Evolutionary conservation across 768 basidiomycete genomes (phyloP).

Genomic region (Phaffia australis): DNA sequence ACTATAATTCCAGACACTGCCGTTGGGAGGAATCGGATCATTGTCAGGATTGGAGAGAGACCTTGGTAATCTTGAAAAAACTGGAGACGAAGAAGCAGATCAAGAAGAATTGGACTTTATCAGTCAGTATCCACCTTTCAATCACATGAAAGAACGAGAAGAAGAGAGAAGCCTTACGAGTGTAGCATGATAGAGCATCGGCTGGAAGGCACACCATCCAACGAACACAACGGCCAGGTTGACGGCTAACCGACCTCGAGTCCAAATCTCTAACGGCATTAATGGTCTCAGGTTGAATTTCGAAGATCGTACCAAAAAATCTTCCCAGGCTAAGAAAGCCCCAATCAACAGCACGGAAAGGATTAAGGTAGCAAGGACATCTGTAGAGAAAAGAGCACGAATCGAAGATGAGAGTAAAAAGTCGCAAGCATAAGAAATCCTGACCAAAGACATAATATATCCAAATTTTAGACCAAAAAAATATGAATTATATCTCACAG

Average conservation of each 20-base stretch:
- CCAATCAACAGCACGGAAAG: slow-evolving; percentile 50
- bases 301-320: slow-evolving; percentile 45
- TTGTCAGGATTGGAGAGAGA: slow-evolving; percentile 15
- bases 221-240: slow-evolving; percentile 32
- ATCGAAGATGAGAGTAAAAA: not conserved
- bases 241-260: slow-evolving; percentile 31
- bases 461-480: not conserved
- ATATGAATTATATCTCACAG: slow-evolving; percentile 39
- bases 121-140: slow-evolving; percentile 24
- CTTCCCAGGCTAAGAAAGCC: slow-evolving; percentile 57
- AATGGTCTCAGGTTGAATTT: slow-evolving; percentile 30
- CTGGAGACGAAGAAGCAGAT: not conserved
- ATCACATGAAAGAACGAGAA: slow-evolving; percentile 20
- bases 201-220: slow-evolving; percentile 32
- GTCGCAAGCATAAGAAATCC: not conserved
- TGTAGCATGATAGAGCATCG: slow-evolving; percentile 30
- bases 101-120: slow-evolving; percentile 14
- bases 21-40: slow-evolving; percentile 29
- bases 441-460: not conserved
- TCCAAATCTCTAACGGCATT: slow-evolving; percentile 35
- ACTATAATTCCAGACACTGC: not conserved
- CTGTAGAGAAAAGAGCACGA: slow-evolving; percentile 35
- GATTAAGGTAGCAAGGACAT: slow-evolving; percentile 61
- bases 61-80: slow-evolving; percentile 6
- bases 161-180: slow-evolving; percentile 26